phyloP scores from a whole-genome alignment of 306 rosid genomes.

The Macrotyloma uniflorum region DNA sequence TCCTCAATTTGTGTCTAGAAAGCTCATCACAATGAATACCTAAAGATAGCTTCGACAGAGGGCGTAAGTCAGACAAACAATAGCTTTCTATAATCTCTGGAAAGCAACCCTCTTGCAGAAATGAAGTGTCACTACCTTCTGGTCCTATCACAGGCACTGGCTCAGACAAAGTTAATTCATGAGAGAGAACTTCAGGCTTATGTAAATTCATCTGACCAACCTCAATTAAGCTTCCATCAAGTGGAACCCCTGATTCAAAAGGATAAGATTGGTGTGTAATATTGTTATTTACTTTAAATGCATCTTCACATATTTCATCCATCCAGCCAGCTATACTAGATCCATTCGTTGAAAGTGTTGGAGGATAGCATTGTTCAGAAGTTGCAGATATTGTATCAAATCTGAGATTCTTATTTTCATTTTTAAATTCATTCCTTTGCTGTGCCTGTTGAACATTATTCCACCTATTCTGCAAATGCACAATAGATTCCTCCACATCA shows the following conservation, averaged over 20 bases:
- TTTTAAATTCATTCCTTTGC: conserved; percentile 50
- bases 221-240: conserved; percentile 54
- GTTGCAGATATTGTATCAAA: conserved; percentile 46
- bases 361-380: conserved; percentile 51
- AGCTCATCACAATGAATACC: conserved; percentile 58
- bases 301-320: conserved; percentile 93
- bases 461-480: conserved; percentile 97
- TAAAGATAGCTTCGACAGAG: conserved; percentile 59
- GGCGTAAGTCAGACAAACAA: conserved; percentile 62
- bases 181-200: conserved; percentile 50
- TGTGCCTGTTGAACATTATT: conserved; percentile 75
- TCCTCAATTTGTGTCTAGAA: conserved; percentile 41
- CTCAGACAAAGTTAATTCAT: conserved; percentile 44
- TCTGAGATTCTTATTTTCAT: conserved; percentile 41
- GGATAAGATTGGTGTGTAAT: conserved; percentile 45
- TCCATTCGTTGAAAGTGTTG: conserved; percentile 45
- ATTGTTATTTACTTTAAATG: conserved; percentile 55
- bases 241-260: conserved; percentile 51
- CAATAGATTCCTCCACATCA: conserved; percentile 86
- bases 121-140: conserved; percentile 59
- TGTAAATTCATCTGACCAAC: conserved; percentile 42
- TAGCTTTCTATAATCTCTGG: conserved; percentile 78
- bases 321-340: conserved; percentile 63
- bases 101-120: conserved; percentile 54
- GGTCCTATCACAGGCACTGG: conserved; percentile 53